phyloP scores from a whole-genome alignment of 306 rosid genomes.

The Leucaena leucocephala region DNA sequence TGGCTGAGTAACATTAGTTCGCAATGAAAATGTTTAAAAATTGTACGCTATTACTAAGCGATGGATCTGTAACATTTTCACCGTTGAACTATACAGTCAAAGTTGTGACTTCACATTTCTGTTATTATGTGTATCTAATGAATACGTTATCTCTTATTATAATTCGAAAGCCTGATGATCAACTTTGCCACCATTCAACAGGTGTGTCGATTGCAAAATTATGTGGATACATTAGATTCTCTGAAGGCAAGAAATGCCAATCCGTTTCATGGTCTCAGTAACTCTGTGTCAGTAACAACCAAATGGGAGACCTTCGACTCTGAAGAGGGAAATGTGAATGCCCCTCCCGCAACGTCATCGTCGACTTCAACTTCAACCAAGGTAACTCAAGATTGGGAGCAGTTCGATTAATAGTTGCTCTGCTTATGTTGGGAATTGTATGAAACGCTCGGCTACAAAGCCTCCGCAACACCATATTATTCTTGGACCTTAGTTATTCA shows the following conservation, averaged over 20 bases:
- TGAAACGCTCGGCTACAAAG: slow-evolving; percentile 1
- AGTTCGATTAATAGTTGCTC: slow-evolving; percentile 44
- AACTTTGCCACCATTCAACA: slow-evolving; percentile 39
- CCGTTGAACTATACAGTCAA: neutral
- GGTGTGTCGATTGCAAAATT: slow-evolving; percentile 54
- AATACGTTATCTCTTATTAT: neutral
- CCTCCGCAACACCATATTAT: slow-evolving; percentile 30
- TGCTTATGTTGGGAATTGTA: neutral
- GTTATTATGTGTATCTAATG: neutral
- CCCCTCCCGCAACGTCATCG: slow-evolving; percentile 46
- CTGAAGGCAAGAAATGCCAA: slow-evolving; percentile 54
- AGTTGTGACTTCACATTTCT: neutral
- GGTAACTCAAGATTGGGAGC: slow-evolving; percentile 60
- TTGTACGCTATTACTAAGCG: neutral
- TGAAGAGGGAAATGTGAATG: slow-evolving; percentile 51
- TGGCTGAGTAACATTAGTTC: neutral
- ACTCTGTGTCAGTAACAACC: slow-evolving; percentile 56
- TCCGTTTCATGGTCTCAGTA: slow-evolving; percentile 41
- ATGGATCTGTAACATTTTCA: neutral
- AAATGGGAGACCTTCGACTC: slow-evolving; percentile 75
- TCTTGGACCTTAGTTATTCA: slow-evolving; percentile 14
- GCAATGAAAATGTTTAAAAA: neutral
- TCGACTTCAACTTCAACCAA: slow-evolving; percentile 20
- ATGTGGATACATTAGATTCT: slow-evolving; percentile 48
- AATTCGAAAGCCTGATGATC: slow-evolving; percentile 10